Conservation (phyloP, 139 green algal species). For the Chlorella vulgaris region DNA sequence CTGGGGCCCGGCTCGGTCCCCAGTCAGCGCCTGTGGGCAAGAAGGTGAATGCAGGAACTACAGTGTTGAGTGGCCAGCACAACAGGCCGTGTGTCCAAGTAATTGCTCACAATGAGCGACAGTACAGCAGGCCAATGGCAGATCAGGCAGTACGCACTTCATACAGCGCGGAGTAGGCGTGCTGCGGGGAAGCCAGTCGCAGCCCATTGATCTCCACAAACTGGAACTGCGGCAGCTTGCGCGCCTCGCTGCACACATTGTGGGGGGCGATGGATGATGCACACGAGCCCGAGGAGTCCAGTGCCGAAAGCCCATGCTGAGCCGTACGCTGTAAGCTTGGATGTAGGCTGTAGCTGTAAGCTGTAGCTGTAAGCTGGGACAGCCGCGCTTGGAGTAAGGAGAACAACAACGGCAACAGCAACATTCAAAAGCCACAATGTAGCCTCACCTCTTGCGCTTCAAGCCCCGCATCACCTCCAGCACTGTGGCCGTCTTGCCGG, state of each 20-base stretch:
- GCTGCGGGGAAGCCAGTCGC: slow-evolving; percentile 82
- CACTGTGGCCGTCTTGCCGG: slow-evolving; percentile 95
- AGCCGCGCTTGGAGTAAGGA: no score
- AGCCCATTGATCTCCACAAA: slow-evolving; percentile 94
- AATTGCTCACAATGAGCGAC: no score
- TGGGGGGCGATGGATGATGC: not conserved
- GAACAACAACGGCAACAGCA: not conserved
- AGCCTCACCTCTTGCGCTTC: slow-evolving; percentile 17
- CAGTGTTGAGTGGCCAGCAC: no score
- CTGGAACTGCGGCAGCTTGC: slow-evolving; percentile 67
- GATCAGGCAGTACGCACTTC: slow-evolving; percentile 54
- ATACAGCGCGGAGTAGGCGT: slow-evolving; percentile 87
- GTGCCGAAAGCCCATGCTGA: no score
- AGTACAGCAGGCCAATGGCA: no score
- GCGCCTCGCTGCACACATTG: not conserved
- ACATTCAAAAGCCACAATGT: not conserved
- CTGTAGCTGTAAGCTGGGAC: not conserved
- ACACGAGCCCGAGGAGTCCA: not conserved
- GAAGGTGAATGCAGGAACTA: no score
- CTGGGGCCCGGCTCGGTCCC: slow-evolving; percentile 62
- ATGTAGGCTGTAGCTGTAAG: not conserved
- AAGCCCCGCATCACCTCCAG: slow-evolving; percentile 47
- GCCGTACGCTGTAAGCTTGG: no score
- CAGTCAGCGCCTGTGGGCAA: slow-evolving; percentile 73
- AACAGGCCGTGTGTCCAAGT: no score